Evolutionary conservation across 2,329 filamentous ascomycete species (phyloP).

Genomic region (Alternaria longipes): DNA sequence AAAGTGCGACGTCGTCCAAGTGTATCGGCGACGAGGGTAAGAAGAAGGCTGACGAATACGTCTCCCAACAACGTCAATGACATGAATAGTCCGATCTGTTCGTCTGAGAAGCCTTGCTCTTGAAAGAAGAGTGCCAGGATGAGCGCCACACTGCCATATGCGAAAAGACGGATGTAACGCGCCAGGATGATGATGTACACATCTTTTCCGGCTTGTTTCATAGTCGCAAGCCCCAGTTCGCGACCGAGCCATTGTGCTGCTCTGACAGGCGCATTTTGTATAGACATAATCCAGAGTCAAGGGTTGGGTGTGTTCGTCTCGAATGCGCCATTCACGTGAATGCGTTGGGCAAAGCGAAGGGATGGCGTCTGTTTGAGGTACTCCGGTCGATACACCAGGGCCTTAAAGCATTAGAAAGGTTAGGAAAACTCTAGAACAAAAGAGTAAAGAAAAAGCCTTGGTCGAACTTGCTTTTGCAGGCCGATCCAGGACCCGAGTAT

Average conservation of each 20-base stretch:
- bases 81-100: conserved; percentile 53
- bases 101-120: conserved; percentile 47
- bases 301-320: neutral
- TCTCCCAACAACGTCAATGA: conserved; percentile 53
- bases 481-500: conserved; percentile 12
- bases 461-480: conserved; percentile 8
- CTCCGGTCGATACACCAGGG: neutral
- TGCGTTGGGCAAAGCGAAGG: neutral
- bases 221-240: conserved; percentile 44
- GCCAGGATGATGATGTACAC: conserved; percentile 48
- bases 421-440: neutral
- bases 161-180: conserved; percentile 50
- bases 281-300: conserved; percentile 24
- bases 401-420: neutral
- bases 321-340: conserved; percentile 10
- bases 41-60: conserved; percentile 47
- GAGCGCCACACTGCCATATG: conserved; percentile 49
- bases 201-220: conserved; percentile 38
- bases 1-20: conserved; percentile 47
- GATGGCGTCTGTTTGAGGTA: neutral
- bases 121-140: conserved; percentile 51
- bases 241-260: conserved; percentile 33
- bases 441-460: neutral
- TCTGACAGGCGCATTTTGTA: conserved; percentile 11
- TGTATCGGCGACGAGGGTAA: conserved; percentile 50